Evolutionary conservation across 441 rosid species (phyloP), one percentile per base, ranked within the genome.

Genomic region (Populus hybrid): DNA sequence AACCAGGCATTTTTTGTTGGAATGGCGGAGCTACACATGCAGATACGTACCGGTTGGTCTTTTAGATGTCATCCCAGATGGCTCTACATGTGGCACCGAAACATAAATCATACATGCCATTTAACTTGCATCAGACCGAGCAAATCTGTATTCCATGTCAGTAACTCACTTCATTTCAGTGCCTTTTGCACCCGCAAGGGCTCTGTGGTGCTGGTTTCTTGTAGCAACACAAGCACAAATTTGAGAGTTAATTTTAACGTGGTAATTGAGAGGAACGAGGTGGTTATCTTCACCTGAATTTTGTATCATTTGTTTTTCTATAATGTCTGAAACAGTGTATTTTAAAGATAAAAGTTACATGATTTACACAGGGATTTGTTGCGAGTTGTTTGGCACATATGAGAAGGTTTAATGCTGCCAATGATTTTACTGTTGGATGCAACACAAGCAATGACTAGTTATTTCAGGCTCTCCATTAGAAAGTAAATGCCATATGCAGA

Each of bases 11-110:
- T 92, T 95, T 87, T 86, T 93, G 85, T 84, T 95, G 86, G 99
- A 94, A 79, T 94, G 97, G 99, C 89, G 94, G 77, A 90, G 97
- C 88, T 92, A 95, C 85, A 84, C 95, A n/a, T 91, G 69, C 79
- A 87, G 99, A 79, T 94, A 95, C 75, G 82, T 94, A 78, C 97
- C 97, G 6, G 92, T 95, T 16, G 97, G 97, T 75, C 89, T 95
- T 75, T 85, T 95, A 74, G 97, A 95, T 75, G 91, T 94, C 69
- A 79, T 91, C 61, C 97, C 98, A 21, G 92, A 89, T 72, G 94
- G 93, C 76, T 95, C 92, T 83, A 89, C 94, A 23, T 95, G 93
- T 85, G 87, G 87, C 97, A 3, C 97, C 99, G 10, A 95, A 93
- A 77, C 98, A 95, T 81, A 95, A 95, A 82, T 95, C 98, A 69